Base-by-base conservation (phyloP, 441 rosid species). In the Omphalea diandra region DNA sequence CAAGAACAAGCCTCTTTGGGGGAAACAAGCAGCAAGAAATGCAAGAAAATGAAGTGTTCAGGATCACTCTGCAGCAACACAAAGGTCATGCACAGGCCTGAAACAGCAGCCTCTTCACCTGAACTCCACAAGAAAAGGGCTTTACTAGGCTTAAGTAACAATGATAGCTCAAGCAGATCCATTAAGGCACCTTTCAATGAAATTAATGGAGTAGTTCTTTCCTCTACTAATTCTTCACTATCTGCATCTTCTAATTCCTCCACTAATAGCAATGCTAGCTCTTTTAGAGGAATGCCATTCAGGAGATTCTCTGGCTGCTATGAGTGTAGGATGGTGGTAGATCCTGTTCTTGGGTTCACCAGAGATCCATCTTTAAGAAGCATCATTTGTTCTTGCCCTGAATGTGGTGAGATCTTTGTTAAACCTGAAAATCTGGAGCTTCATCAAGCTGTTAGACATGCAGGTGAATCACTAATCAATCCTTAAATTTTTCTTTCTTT, bases 261-360 rank as follows among this genome's bases (percentile, higher is more conserved):
- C 4, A 47, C 72, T 56, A n/a, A n/a, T n/a, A 64, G 46, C 26
- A 76, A 59, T 18, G 76, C 33, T 24, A 72, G 76, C 27, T 82
- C 89, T 20, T 79, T 82, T 18, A 83, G 80, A 67, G 88, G 87
- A 75, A 85, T 84, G 86, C 84, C 87, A 3, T 84, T 90, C 55
- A 77, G 96, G 73, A 83, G 90, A 76, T 84, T 90, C 61, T 82
- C 90, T 1, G 88, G 96, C 14, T 90, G 96, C 70, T 88, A 88
- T 58, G 96, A 90, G 76, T 90, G 91, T 70, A 76, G 86, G 66
- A 81, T 86, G 93, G 91, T 86, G 68, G 86, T 87, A 32, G 90
- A 90, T 71, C 96, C 96, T 63, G 80, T 87, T 77, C 84, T 90
- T 71, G 96, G 88, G 26, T 58, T 80, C 59, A 62, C 86, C 44